These are phyloP conservation scores for Cercospora citrullina DNA, from an alignment of 2,329 filamentous ascomycete genomes.

Conservation along the genomic window DNA sequence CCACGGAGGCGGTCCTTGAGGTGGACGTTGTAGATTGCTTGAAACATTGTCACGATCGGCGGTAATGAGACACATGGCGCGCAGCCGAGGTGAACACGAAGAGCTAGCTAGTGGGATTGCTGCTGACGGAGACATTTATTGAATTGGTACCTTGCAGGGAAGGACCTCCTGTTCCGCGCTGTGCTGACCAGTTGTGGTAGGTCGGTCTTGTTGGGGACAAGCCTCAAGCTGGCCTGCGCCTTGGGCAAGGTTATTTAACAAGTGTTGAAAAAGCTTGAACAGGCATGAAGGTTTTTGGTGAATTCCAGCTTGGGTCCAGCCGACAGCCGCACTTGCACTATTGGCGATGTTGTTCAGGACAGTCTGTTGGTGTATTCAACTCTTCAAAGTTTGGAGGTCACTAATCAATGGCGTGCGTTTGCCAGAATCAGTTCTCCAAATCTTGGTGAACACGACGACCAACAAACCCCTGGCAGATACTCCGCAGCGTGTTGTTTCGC, in stretches of 20 bases:
- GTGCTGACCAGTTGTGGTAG: neutral
- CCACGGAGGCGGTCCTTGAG: slow-evolving; percentile 13
- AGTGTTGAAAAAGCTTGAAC: neutral
- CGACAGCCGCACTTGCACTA: neutral
- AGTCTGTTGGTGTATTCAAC: neutral
- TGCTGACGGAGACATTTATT: neutral
- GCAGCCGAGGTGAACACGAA: neutral
- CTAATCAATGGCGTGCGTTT: neutral
- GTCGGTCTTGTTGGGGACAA: neutral
- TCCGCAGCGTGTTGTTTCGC: neutral
- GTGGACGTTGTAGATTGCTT: slow-evolving; percentile 12
- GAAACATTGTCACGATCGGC: slow-evolving; percentile 5
- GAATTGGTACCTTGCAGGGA: neutral
- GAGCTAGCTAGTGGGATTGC: neutral
- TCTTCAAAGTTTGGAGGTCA: neutral
- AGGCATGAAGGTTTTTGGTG: neutral
- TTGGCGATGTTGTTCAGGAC: neutral
- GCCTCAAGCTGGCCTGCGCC: neutral
- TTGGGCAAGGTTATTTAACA: neutral
- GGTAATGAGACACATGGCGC: neutral
- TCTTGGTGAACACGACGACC: neutral
- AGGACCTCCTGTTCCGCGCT: neutral
- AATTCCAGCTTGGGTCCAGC: neutral
- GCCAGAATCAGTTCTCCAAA: neutral
- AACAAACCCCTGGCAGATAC: neutral